phyloP scores from a whole-genome alignment of 345 rosid species.

The Stellera chamaejasme region DNA sequence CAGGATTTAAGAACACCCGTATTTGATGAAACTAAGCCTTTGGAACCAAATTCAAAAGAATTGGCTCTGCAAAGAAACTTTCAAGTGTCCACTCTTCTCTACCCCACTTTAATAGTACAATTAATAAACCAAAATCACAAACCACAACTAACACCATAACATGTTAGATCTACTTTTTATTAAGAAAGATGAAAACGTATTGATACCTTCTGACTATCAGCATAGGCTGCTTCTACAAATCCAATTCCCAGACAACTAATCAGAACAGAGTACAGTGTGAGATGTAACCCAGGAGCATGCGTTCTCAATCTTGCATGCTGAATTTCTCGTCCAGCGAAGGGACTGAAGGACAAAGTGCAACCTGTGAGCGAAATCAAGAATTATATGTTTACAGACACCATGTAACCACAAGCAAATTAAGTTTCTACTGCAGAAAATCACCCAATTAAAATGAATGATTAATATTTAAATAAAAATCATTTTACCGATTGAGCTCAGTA shows the following conservation, averaged over 20 bases:
- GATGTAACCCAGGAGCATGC: constrained; percentile 7
- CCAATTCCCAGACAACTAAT: constrained; percentile 52
- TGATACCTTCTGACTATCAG: constrained; percentile 63
- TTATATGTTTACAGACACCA: neutral
- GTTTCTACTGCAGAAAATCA: too few species aligned
- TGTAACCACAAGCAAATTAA: neutral
- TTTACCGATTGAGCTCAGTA: too few species aligned
- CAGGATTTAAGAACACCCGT: too few species aligned
- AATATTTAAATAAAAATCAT: too few species aligned
- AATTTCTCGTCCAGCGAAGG: constrained; percentile 16
- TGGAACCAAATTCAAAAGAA: neutral
- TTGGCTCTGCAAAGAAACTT: too few species aligned
- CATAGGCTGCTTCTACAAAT: constrained; percentile 43
- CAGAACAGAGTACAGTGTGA: constrained; percentile 35
- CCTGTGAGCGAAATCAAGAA: constrained; percentile 19
- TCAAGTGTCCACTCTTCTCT: too few species aligned
- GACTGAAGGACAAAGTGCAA: constrained; percentile 14
- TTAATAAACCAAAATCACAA: neutral
- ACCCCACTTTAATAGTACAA: neutral
- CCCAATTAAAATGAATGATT: too few species aligned
- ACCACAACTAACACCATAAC: neutral
- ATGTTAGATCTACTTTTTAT: neutral
- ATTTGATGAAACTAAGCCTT: neutral
- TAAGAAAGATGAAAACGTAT: neutral
- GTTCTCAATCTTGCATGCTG: constrained; percentile 7